Conservation (phyloP, 2,329 filamentous ascomycete genomes). For the Hymenoscyphus albidus region DNA sequence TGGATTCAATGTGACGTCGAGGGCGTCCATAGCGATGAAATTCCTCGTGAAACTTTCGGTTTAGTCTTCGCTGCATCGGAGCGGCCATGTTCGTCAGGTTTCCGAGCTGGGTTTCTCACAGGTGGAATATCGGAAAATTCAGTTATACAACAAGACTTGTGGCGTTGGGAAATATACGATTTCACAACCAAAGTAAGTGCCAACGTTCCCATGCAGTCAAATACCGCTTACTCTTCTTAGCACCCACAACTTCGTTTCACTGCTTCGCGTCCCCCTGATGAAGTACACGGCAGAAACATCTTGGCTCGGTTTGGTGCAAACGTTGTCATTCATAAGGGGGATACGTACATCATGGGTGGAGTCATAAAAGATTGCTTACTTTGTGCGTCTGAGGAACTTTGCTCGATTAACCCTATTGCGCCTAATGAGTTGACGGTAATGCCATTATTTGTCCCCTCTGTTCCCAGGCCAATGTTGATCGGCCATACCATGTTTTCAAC, state of each 20-base stretch:
- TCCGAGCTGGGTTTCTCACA: constrained; percentile 55
- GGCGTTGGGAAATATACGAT: constrained; percentile 57
- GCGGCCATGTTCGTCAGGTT: constrained; percentile 9
- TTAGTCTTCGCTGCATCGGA: constrained; percentile 19
- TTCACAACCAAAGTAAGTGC: constrained; percentile 20
- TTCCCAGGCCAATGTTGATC: constrained; percentile 62
- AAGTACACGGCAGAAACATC: background rate
- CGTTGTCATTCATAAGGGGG: constrained; percentile 31
- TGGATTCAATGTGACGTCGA: constrained; percentile 28
- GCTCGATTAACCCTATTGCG: constrained; percentile 13
- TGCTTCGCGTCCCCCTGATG: background rate
- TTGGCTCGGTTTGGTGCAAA: constrained; percentile 43
- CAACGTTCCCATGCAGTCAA: background rate
- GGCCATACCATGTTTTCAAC: constrained; percentile 57
- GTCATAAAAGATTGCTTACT: constrained; percentile 42
- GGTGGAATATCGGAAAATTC: constrained; percentile 70
- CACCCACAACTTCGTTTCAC: constrained; percentile 35
- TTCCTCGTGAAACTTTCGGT: constrained; percentile 24
- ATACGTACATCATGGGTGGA: constrained; percentile 43
- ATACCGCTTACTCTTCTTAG: constrained; percentile 3
- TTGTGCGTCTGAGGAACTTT: constrained; percentile 49
- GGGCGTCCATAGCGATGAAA: constrained; percentile 8
- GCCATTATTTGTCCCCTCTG: background rate
- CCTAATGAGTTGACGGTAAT: background rate
- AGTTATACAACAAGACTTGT: constrained; percentile 57